Conservation (phyloP, 139 green algal species). For the Protoeuglena noctilucae region DNA sequence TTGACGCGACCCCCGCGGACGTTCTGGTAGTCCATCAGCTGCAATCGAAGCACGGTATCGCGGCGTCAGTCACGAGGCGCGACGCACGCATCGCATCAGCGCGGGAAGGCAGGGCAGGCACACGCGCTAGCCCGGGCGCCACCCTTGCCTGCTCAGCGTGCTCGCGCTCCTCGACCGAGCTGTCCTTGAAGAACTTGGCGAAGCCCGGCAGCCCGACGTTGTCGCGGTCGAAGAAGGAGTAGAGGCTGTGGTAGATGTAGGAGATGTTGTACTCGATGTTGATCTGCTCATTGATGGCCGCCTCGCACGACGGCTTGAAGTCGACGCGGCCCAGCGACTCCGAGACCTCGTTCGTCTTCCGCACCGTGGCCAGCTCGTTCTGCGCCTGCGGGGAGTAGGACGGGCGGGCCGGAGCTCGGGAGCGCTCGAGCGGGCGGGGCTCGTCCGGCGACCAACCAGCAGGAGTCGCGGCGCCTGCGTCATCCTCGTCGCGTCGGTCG, state of each 20-base stretch:
- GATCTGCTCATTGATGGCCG: conserved; percentile 25
- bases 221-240: conserved; percentile 33
- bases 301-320: conserved; percentile 15
- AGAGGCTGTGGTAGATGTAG: conserved; percentile 39
- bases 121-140: too few species aligned
- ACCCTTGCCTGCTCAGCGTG: conserved; percentile 36
- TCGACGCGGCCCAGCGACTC: conserved; percentile 18
- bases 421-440: too few species aligned
- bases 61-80: too few species aligned
- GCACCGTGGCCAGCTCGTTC: conserved; percentile 12
- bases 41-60: too few species aligned
- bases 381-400: too few species aligned
- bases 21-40: conserved; percentile 39
- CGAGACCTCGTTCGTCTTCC: not conserved
- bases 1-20: conserved; percentile 26
- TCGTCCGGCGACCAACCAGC: too few species aligned
- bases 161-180: conserved; percentile 23
- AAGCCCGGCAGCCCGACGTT: conserved; percentile 31
- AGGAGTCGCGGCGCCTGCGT: too few species aligned
- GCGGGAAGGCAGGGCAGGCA: too few species aligned
- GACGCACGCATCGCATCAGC: too few species aligned
- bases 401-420: too few species aligned
- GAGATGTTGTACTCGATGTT: conserved; percentile 23
- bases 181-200: conserved; percentile 28
- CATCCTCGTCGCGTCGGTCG: too few species aligned